Evolutionary conservation across 2,329 filamentous ascomycete genomes (phyloP).

Genomic region (Botrytis galanthina): DNA sequence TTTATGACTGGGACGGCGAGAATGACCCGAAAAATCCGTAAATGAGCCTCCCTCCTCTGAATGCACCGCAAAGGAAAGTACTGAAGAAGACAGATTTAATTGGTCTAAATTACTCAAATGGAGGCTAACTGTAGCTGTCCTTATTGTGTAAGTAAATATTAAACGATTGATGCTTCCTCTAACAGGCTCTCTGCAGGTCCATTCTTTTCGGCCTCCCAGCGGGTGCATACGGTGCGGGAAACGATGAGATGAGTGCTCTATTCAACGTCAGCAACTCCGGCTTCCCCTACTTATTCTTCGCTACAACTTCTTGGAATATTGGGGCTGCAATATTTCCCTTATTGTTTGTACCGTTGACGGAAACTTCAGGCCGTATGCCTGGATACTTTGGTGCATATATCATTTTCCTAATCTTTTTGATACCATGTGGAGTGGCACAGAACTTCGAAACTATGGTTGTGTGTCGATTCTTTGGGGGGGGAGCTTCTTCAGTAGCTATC

Average conservation of each 20-base stretch:
- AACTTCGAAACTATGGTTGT: slow-evolving; percentile 35
- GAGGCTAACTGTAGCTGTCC: slow-evolving; percentile 10
- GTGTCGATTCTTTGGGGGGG: slow-evolving; percentile 35
- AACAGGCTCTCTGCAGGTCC: slow-evolving; percentile 31
- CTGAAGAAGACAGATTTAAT: not conserved
- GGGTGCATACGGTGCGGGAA: slow-evolving; percentile 36
- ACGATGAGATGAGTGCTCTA: slow-evolving; percentile 34
- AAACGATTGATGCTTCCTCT: not conserved
- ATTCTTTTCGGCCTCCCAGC: slow-evolving; percentile 41
- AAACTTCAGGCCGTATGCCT: slow-evolving; percentile 38
- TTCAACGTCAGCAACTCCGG: slow-evolving; percentile 41
- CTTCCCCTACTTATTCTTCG: slow-evolving; percentile 45
- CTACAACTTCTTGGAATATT: slow-evolving; percentile 43
- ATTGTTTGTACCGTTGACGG: slow-evolving; percentile 44
- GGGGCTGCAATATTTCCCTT: slow-evolving; percentile 44
- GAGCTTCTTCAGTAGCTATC: slow-evolving; percentile 31
- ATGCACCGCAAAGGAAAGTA: not conserved
- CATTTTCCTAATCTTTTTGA: slow-evolving; percentile 33
- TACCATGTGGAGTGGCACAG: slow-evolving; percentile 38
- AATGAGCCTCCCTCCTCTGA: not conserved
- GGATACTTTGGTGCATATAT: slow-evolving; percentile 33
- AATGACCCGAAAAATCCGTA: slow-evolving; percentile 13
- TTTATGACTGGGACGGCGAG: slow-evolving; percentile 9
- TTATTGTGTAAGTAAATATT: not conserved
- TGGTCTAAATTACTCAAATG: slow-evolving; percentile 8